Percentiles rank a stretch among this genome's conserved stretches.
Conservation (phyloP, 177 flowering plant genomes). For the Vitis hybrid region DNA sequence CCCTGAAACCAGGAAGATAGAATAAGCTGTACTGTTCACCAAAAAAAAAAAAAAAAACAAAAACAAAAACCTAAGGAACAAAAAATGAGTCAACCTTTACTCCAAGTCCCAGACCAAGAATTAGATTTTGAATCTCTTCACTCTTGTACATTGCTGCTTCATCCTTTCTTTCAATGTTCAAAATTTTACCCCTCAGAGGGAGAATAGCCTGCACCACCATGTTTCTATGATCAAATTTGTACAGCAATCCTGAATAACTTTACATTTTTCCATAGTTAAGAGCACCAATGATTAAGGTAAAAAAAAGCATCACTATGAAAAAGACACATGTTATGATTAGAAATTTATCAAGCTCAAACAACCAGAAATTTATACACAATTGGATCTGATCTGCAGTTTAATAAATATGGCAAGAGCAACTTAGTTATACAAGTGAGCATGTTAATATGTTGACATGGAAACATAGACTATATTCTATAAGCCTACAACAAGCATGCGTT, state of each 20-base stretch:
- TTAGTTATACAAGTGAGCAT: background rate
- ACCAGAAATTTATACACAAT: background rate
- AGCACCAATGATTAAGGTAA: background rate
- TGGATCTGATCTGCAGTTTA: background rate
- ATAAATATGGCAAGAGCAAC: background rate
- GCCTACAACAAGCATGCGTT: too few species aligned
- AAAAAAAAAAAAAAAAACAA: background rate
- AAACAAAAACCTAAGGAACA: background rate
- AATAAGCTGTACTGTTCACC: background rate
- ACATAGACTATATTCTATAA: background rate
- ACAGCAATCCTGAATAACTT: background rate
- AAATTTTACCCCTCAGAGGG: conserved; percentile 92
- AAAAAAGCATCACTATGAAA: background rate
- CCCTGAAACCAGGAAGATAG: conserved; percentile 51
- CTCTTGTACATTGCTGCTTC: conserved; percentile 99
- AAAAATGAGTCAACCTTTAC: conserved; percentile 63
- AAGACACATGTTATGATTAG: background rate
- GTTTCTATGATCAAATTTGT: background rate
- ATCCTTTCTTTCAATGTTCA: conserved; percentile 88
- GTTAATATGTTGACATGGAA: background rate
- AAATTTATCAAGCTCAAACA: background rate
- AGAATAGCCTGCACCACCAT: conserved; percentile 74
- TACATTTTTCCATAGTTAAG: background rate
- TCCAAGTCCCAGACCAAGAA: conserved; percentile 92
- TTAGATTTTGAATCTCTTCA: conserved; percentile 92